Conservation (phyloP, 2,329 filamentous ascomycete genomes). For the Trichoderma breve region DNA sequence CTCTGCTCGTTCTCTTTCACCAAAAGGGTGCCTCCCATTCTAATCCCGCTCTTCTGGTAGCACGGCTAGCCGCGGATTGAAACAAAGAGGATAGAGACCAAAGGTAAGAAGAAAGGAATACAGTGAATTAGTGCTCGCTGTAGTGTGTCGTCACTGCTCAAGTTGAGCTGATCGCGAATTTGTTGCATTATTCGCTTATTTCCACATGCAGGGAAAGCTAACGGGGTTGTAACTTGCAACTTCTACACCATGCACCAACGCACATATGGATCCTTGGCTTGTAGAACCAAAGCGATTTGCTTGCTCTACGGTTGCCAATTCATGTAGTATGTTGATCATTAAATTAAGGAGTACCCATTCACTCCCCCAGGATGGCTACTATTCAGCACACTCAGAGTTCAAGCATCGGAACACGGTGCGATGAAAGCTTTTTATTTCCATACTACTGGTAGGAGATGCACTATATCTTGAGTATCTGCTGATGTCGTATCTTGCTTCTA, state of each 20-base stretch:
- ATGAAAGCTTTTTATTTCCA: background rate
- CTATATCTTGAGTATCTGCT: too few relatives aligned
- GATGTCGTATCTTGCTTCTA: too few relatives aligned
- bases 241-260: background rate
- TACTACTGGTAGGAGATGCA: too few relatives aligned
- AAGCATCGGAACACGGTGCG: background rate
- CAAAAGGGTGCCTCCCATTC: background rate
- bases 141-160: background rate
- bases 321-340: accelerated
- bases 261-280: background rate
- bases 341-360: background rate
- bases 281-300: background rate
- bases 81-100: background rate
- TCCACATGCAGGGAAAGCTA: background rate
- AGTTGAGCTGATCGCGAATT: background rate
- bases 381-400: background rate
- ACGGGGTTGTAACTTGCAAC: background rate
- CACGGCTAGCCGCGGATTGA: background rate
- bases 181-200: background rate
- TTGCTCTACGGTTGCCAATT: background rate
- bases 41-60: accelerated
- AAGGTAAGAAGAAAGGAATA: background rate
- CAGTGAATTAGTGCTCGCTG: background rate
- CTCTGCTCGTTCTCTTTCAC: background rate
- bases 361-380: background rate